Percentiles rank a stretch among this genome's conserved stretches.
Evolutionary conservation across 306 rosid genomes (phyloP).

Genomic region (Prunus kanzakura): DNA sequence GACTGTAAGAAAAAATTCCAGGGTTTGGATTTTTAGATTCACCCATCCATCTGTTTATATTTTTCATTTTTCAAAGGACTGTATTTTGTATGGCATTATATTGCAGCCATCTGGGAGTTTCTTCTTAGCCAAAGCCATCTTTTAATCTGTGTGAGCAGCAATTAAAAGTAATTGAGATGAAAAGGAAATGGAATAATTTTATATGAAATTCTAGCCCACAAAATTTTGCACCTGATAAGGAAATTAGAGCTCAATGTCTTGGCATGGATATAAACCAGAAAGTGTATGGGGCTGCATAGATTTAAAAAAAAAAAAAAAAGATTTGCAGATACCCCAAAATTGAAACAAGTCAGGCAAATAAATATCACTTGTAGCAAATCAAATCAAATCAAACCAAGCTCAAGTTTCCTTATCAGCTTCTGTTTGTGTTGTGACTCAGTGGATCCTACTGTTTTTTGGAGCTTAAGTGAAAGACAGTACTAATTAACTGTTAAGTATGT

Average conservation of each 20-base stretch:
- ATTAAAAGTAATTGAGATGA: background rate
- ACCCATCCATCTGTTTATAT: background rate
- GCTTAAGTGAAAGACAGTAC: background rate
- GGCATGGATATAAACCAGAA: too few relatives aligned
- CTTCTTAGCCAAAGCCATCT: background rate
- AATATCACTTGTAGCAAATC: background rate
- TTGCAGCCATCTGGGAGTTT: background rate
- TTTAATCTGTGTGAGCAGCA: background rate
- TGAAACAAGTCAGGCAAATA: background rate
- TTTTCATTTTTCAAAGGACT: background rate
- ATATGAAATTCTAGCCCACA: background rate
- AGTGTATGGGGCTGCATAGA: too few relatives aligned
- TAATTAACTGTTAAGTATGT: background rate
- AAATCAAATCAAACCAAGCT: background rate
- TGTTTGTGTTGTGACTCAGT: background rate
- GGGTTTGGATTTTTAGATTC: constrained; percentile 1
- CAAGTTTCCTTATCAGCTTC: background rate
- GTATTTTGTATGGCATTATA: background rate
- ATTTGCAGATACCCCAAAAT: background rate
- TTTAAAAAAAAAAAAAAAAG: too few relatives aligned
- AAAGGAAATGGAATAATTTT: background rate
- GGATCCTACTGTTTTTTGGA: background rate
- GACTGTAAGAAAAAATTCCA: background rate
- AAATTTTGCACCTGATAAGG: background rate
- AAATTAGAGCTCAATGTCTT: too few relatives aligned